phyloP scores from a whole-genome alignment of 306 rosid genomes.

The Fagus sylvatica region DNA sequence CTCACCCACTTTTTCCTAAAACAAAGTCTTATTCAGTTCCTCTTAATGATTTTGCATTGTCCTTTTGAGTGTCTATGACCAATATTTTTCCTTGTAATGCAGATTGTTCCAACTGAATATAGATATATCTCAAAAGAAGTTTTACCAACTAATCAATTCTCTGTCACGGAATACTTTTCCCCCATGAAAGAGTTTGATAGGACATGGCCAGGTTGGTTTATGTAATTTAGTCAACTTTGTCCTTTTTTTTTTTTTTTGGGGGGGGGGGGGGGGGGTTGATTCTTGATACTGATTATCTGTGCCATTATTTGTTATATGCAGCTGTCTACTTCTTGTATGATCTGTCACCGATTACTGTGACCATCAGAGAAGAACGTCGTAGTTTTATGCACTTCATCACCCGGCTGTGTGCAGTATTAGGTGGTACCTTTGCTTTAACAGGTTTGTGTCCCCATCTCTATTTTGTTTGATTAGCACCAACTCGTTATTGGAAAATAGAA shows the following conservation, averaged over 20 bases:
- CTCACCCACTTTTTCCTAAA: not conserved
- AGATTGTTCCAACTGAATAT: constrained; percentile 97
- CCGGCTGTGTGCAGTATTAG: constrained; percentile 91
- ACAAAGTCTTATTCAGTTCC: not conserved
- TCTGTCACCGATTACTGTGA: constrained; percentile 94
- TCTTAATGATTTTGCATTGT: not conserved
- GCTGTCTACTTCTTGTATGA: constrained; percentile 98
- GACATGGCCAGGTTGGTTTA: constrained; percentile 87
- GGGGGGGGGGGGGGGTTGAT: not conserved
- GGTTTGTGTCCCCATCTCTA: constrained; percentile 42
- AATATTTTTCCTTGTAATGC: constrained; percentile 35
- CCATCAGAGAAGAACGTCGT: constrained; percentile 94
- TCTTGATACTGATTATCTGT: constrained; percentile 23
- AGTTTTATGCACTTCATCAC: constrained; percentile 97
- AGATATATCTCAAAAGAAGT: constrained; percentile 83
- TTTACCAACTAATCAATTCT: constrained; percentile 92
- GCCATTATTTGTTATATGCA: constrained; percentile 36
- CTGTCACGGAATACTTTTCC: constrained; percentile 94
- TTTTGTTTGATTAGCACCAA: constrained; percentile 6
- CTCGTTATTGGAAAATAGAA: not conserved
- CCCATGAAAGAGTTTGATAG: constrained; percentile 73
- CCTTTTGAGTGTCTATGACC: not conserved
- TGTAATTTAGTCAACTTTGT: constrained; percentile 15
- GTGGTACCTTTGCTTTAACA: constrained; percentile 97
- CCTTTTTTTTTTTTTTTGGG: not conserved